Conservation (phyloP, 257 asterid species). For the Ajuga chamaepitys region DNA sequence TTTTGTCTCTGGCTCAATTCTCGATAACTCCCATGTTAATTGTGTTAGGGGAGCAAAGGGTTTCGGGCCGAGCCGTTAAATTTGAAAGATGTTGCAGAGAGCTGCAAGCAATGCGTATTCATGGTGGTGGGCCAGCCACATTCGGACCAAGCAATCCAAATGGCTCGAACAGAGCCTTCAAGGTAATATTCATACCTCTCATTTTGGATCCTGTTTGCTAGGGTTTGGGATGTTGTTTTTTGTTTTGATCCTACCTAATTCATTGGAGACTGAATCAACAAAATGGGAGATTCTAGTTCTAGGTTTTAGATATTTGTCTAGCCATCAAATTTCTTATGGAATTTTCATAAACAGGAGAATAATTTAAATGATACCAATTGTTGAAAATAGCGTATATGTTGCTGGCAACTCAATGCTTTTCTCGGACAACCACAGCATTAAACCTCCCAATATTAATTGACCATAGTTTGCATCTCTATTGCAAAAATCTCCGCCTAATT, state of each 20-base stretch:
- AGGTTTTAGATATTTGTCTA: background rate
- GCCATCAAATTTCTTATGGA: background rate
- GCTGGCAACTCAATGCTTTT: background rate
- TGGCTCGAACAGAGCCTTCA: slow-evolving; percentile 65
- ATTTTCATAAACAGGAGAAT: no score
- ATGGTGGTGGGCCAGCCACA: slow-evolving; percentile 80
- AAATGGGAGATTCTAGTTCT: background rate
- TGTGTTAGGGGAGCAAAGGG: slow-evolving; percentile 4
- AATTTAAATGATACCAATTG: no score
- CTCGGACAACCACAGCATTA: background rate
- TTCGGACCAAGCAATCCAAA: slow-evolving; percentile 60
- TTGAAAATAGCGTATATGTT: no score
- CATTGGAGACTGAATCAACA: background rate
- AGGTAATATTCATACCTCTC: slow-evolving; percentile 20
- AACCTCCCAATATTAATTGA: background rate
- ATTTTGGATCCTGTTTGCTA: background rate
- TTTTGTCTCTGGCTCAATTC: slow-evolving; percentile 13
- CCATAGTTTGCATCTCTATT: background rate
- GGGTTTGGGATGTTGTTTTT: background rate
- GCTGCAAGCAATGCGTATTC: slow-evolving; percentile 67
- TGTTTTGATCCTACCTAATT: no score
- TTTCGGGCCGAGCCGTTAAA: slow-evolving; percentile 9
- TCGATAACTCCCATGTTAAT: background rate
- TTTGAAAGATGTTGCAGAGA: slow-evolving; percentile 49
- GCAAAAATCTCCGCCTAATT: no score